Conservation (phyloP, 371 early-diverging fungal species). For the Nematocida ironsii region DNA sequence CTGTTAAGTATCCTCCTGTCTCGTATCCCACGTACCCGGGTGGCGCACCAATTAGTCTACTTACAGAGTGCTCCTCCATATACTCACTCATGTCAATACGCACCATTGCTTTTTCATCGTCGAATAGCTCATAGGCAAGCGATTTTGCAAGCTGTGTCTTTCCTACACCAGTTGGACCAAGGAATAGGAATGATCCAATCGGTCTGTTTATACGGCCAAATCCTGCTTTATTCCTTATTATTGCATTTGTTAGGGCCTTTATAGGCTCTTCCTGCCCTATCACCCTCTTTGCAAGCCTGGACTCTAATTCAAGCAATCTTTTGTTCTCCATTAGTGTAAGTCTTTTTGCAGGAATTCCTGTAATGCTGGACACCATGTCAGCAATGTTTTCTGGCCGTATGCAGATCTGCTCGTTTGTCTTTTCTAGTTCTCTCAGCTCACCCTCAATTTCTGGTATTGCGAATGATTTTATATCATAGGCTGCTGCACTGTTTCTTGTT, state of each 20-base stretch:
- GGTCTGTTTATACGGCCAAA: constrained; percentile 77
- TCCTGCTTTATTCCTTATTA: constrained; percentile 78
- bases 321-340: constrained; percentile 78
- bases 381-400: constrained; percentile 81
- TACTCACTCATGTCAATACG: constrained; percentile 87
- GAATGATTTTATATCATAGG: constrained; percentile 73
- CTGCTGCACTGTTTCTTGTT: constrained; percentile 63
- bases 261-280: constrained; percentile 82
- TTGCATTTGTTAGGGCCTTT: constrained; percentile 76
- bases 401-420: constrained; percentile 74
- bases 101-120: constrained; percentile 77
- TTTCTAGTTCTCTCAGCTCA: constrained; percentile 72
- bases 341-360: constrained; percentile 79
- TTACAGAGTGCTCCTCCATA: constrained; percentile 78
- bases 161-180: constrained; percentile 85
- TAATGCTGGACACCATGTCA: constrained; percentile 77
- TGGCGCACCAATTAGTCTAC: constrained; percentile 81
- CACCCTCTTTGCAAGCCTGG: constrained; percentile 73
- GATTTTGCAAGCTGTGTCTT: constrained; percentile 85
- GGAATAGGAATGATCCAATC: constrained; percentile 81
- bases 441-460: constrained; percentile 76
- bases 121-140: constrained; percentile 79
- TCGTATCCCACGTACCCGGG: constrained; percentile 81
- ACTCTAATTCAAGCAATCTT: constrained; percentile 77
- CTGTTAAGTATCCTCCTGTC: constrained; percentile 81